Percentiles rank a stretch among this genome's conserved stretches.
These are phyloP conservation scores for Calonectria leucothoes DNA, from an alignment of 2,329 filamentous ascomycete species.

Conservation along the genomic window DNA sequence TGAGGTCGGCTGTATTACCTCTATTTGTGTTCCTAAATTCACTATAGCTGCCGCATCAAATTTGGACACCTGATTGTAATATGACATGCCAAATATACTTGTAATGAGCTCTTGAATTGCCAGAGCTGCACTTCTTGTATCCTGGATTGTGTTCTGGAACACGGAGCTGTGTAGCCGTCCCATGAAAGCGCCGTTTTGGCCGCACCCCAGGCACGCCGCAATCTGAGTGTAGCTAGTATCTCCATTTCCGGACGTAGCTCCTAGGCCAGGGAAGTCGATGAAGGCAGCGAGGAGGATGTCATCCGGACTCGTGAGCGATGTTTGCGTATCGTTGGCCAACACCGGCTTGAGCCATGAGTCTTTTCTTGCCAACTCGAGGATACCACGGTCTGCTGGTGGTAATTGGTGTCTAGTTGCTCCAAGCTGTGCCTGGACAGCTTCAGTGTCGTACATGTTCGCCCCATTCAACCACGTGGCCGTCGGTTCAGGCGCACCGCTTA, in stretches of 20 bases:
- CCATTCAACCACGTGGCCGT: not conserved
- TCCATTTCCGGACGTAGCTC: too few species aligned
- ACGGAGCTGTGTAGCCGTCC: not conserved
- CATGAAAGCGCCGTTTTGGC: too few species aligned
- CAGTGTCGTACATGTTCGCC: not conserved
- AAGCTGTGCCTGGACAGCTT: not conserved
- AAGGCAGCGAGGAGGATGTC: not conserved
- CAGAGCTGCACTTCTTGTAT: not conserved
- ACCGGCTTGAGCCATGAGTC: not conserved
- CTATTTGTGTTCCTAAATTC: not conserved
- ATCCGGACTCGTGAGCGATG: not conserved
- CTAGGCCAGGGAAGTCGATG: not conserved
- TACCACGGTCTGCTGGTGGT: not conserved
- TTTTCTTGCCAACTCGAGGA: not conserved
- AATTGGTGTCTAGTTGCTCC: not conserved
- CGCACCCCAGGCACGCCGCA: too few species aligned
- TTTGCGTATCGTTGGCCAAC: too few species aligned
- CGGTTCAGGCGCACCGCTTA: not conserved
- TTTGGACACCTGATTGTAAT: not conserved
- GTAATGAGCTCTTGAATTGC: not conserved
- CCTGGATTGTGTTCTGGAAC: not conserved
- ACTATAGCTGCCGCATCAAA: not conserved
- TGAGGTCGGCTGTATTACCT: not conserved
- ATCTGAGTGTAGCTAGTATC: too few species aligned
- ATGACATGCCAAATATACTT: not conserved